Base-by-base conservation (phyloP, 2,329 filamentous ascomycete genomes). In the Blastomyces silverae region DNA sequence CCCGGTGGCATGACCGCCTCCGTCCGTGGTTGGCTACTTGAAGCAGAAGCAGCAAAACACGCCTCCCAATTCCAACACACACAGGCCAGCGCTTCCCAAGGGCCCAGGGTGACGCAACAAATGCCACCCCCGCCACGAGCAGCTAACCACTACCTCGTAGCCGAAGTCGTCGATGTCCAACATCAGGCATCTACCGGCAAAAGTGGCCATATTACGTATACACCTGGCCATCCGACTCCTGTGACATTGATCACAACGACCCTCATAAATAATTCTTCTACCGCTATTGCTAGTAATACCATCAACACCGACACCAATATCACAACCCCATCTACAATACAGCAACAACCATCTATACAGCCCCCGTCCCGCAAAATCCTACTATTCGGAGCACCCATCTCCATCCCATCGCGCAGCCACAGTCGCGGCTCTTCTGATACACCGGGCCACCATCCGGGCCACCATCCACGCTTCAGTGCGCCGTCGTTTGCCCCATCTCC, bases 21-120 rank as follows among this genome's bases (percentile, higher is more conserved):
- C 61, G 73, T 78, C 37, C 76, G 76, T n/a, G 72, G 73, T 64
- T 79, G 77, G 77, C 70, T 79, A 11, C 64, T 79, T 5, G 77
- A 79, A 61, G 73, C 72, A 64, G 76, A 73, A 11, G 67, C 73
- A 0, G 77, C 73, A 64, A 65, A 64, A n/a, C 65, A 65, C 52
- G 59, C 48, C 13, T 39, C 62, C 34, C 66, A 64, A n/a, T 48
- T 46, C 50, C n/a, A 60, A 25, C 48, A 15, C 39, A 39, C 62
- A 50, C 56, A 58, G 22, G 4, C 42, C 37, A 59, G n/a, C 31
- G 13, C 31, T 34, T 31, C 44, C 15, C 44, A 61, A 15, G 15
- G 15, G 20, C 42, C 58, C 42, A 60, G 25, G 8, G 22, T 34
- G 20, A 25, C 15, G 2, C 37, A 48, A 34, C 28, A 48, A 34